These are phyloP conservation scores for Capsella rubella DNA, from an alignment of 441 rosid species.

Conservation along the genomic window DNA sequence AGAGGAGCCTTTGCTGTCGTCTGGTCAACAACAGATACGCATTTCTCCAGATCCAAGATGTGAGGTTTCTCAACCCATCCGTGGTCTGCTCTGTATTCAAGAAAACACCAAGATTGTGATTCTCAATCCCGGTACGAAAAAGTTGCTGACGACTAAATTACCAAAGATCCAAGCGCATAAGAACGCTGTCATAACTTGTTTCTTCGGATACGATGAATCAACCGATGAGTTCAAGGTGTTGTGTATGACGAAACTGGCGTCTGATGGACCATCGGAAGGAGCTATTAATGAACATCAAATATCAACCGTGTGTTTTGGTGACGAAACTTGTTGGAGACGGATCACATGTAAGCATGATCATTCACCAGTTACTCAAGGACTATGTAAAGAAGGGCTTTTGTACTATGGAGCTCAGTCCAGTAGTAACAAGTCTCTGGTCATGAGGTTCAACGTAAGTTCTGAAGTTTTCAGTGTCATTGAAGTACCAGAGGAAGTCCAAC, in stretches of 20 bases:
- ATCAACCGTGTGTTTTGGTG: neutral
- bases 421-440: neutral
- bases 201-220: neutral
- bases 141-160: neutral
- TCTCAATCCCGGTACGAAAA: neutral
- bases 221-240: slow-evolving; percentile 8
- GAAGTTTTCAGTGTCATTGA: neutral
- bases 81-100: neutral
- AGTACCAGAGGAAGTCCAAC: no score
- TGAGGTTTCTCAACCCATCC: neutral
- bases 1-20: neutral
- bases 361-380: no score
- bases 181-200: neutral
- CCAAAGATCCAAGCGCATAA: neutral
- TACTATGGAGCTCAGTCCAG: neutral
- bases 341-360: neutral
- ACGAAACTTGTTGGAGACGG: neutral
- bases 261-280: no score
- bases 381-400: neutral
- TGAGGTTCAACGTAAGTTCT: neutral
- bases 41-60: neutral
- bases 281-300: no score
- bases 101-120: neutral
- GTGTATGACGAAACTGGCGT: no score
- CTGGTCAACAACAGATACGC: slow-evolving; percentile 4